A percentile compares a stretch with the other conserved stretches of the same genome.
Conservation (phyloP, 2,329 filamentous ascomycete genomes). For the Amesomyces nigricolor region DNA sequence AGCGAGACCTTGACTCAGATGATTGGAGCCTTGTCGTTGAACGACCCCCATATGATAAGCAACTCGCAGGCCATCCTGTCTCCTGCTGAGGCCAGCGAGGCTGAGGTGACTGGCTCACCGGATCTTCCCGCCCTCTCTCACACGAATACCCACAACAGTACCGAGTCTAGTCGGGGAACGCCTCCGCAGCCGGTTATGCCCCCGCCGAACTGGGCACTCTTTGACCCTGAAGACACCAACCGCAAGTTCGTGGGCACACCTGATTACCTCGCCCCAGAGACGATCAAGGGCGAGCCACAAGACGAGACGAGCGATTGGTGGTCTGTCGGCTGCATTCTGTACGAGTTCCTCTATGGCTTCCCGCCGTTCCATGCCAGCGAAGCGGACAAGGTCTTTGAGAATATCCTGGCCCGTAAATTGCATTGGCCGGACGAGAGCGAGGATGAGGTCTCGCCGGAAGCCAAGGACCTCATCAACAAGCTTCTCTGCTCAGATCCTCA, state of each 20-base stretch:
- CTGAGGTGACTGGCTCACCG: conserved; percentile 67
- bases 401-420: conserved; percentile 83
- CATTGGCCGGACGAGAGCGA: conserved; percentile 86
- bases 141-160: conserved; percentile 35
- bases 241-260: conserved; percentile 93
- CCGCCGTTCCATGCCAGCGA: conserved; percentile 89
- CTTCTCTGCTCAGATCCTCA: conserved; percentile 80
- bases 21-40: conserved; percentile 72
- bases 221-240: conserved; percentile 90
- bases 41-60: conserved; percentile 47
- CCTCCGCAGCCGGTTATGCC: conserved; percentile 65
- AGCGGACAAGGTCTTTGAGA: conserved; percentile 92
- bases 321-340: conserved; percentile 97
- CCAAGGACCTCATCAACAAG: conserved; percentile 90
- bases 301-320: conserved; percentile 99
- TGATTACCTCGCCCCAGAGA: conserved; percentile 94
- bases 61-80: conserved; percentile 46
- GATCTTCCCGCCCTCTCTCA: conserved; percentile 64
- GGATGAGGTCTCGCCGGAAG: conserved; percentile 74
- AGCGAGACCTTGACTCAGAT: conserved; percentile 80
- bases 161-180: conserved; percentile 50
- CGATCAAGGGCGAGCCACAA: conserved; percentile 89
- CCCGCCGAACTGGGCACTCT: conserved; percentile 86
- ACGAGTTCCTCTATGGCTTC: conserved; percentile 89
- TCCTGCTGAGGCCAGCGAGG: conserved; percentile 70